These are phyloP conservation scores for Sporisorium sorghi DNA, from an alignment of 1,284 basidiomycete species.

Conservation along the genomic window DNA sequence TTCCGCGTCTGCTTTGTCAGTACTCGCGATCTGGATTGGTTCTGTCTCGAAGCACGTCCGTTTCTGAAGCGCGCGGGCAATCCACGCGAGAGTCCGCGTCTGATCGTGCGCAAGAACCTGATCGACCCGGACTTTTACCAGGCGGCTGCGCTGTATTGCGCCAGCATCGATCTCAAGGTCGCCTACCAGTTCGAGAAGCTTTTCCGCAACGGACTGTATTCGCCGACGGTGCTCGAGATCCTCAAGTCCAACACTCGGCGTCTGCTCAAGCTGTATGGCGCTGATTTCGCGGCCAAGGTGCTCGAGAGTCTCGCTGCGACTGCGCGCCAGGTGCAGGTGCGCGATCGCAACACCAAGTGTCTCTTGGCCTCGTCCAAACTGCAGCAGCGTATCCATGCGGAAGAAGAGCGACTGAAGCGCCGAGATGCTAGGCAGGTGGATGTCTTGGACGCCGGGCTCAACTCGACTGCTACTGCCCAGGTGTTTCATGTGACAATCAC, in stretches of 20 bases:
- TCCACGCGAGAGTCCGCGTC: conserved; percentile 11
- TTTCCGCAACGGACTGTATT: conserved; percentile 31
- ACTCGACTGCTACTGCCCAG: conserved; percentile 22
- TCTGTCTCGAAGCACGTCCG: conserved; percentile 25
- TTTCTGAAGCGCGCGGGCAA: conserved; percentile 35
- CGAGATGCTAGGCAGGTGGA: conserved; percentile 7
- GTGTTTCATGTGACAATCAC: conserved; percentile 41
- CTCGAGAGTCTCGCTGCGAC: conserved; percentile 21
- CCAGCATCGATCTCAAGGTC: conserved; percentile 19
- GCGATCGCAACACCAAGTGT: conserved; percentile 24
- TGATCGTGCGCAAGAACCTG: conserved; percentile 21
- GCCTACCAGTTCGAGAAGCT: conserved; percentile 41
- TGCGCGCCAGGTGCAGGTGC: conserved; percentile 24
- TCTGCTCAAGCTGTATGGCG: conserved; percentile 16
- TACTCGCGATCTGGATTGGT: conserved; percentile 26
- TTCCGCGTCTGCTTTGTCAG: conserved; percentile 32
- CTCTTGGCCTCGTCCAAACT: conserved; percentile 22
- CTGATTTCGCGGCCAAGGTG: conserved; percentile 20
- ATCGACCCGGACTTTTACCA: conserved; percentile 23
- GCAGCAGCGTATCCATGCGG: conserved; percentile 14
- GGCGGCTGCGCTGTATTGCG: conserved; percentile 14
- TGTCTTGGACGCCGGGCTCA: conserved; percentile 5
- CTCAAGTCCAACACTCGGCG: conserved; percentile 19
- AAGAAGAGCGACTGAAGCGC: conserved; percentile 22
- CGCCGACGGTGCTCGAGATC: conserved; percentile 25